Percentiles rank a stretch among this genome's conserved stretches.
phyloP scores from a whole-genome alignment of 345 rosid genomes.

The Gossypium mustelinum region DNA sequence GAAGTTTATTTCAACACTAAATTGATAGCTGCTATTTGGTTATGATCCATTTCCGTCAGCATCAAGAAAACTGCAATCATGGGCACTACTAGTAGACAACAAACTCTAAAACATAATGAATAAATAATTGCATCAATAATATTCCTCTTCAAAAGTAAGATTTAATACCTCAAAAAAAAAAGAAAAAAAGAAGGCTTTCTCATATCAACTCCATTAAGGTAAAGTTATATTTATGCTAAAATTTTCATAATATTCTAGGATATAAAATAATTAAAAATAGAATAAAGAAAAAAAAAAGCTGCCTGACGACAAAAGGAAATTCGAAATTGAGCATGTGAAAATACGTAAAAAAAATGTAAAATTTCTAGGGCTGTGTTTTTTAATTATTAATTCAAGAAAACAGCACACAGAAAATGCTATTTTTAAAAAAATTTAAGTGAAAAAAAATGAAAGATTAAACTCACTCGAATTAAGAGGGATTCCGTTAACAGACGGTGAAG shows the following conservation, averaged over 20 bases:
- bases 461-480: background rate
- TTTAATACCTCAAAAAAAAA: background rate
- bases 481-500: background rate
- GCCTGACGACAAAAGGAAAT: background rate
- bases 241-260: background rate
- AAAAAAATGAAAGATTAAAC: constrained; percentile 1
- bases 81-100: background rate
- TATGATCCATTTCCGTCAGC: background rate
- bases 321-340: too few species aligned
- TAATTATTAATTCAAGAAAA: background rate
- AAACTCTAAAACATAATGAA: background rate
- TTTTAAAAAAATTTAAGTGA: background rate
- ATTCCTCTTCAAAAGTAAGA: background rate
- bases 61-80: background rate
- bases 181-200: background rate
- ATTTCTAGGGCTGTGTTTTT: background rate
- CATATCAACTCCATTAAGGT: background rate
- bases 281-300: background rate
- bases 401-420: background rate
- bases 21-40: background rate
- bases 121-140: background rate
- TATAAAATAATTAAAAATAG: background rate
- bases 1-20: background rate
- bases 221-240: background rate
- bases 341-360: background rate